Conservation (phyloP, 2,329 filamentous ascomycete genomes). For the Thielaviopsis euricoi region DNA sequence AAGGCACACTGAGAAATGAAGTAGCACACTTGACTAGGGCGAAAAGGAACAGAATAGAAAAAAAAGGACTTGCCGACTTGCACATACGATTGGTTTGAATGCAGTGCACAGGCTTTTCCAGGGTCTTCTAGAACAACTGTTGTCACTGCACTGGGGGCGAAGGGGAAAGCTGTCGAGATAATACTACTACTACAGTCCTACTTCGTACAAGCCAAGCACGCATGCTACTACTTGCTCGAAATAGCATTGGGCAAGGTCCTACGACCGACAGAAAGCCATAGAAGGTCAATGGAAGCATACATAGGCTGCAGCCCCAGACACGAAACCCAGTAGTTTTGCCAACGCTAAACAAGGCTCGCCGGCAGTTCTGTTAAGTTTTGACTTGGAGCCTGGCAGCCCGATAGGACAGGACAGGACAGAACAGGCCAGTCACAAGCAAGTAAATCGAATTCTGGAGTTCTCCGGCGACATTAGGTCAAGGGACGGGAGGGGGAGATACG, state of each 20-base stretch:
- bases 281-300: not conserved
- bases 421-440: not conserved
- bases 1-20: not conserved
- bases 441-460: not conserved
- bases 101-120: not conserved
- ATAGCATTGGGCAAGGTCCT: not conserved
- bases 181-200: too few relatives aligned
- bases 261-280: not conserved
- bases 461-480: not conserved
- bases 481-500: not conserved
- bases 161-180: not conserved
- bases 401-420: too few relatives aligned
- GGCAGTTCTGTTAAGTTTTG: not conserved
- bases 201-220: not conserved
- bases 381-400: not conserved
- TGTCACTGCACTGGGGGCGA: not conserved
- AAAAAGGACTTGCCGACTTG: not conserved
- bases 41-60: not conserved
- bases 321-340: not conserved
- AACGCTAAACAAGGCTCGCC: not conserved
- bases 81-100: not conserved
- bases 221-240: not conserved
- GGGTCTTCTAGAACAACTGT: not conserved
- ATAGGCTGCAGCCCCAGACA: not conserved
- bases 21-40: too few relatives aligned